phyloP scores from a whole-genome alignment of 169 alveolate genomes.

The Eimeria acervulina region DNA sequence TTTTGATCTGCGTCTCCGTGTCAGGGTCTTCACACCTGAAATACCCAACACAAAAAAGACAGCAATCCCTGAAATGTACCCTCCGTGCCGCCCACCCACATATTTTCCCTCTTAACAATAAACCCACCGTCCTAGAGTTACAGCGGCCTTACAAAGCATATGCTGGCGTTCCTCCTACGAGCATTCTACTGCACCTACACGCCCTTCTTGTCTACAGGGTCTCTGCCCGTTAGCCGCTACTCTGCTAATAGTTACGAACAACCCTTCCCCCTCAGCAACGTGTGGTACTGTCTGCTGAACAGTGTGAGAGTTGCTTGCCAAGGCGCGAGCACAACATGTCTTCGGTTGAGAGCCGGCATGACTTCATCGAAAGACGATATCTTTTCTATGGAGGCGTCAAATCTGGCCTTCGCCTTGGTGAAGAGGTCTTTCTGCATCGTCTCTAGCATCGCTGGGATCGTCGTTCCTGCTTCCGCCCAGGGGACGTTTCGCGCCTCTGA shows the following conservation, averaged over 20 bases:
- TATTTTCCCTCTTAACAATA: background rate
- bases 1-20: constrained; percentile 88
- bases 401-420: constrained; percentile 71
- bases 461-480: constrained; percentile 41
- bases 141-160: background rate
- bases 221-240: background rate
- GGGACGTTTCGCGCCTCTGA: constrained; percentile 85
- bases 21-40: constrained; percentile 86
- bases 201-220: background rate
- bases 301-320: constrained; percentile 88
- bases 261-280: background rate
- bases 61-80: background rate
- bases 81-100: background rate
- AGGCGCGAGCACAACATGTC: constrained; percentile 93
- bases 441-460: constrained; percentile 81
- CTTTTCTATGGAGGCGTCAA: constrained; percentile 80
- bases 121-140: background rate
- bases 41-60: background rate
- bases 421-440: constrained; percentile 84
- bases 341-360: constrained; percentile 92
- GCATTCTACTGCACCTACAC: background rate
- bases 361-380: constrained; percentile 86
- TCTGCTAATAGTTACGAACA: background rate
- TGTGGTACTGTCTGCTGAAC: background rate
- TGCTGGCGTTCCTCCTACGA: background rate